A percentile compares a stretch with the other conserved stretches of the same genome.
phyloP scores from a whole-genome alignment of 2,329 filamentous ascomycete genomes.

The Gnomoniopsis sp. region DNA sequence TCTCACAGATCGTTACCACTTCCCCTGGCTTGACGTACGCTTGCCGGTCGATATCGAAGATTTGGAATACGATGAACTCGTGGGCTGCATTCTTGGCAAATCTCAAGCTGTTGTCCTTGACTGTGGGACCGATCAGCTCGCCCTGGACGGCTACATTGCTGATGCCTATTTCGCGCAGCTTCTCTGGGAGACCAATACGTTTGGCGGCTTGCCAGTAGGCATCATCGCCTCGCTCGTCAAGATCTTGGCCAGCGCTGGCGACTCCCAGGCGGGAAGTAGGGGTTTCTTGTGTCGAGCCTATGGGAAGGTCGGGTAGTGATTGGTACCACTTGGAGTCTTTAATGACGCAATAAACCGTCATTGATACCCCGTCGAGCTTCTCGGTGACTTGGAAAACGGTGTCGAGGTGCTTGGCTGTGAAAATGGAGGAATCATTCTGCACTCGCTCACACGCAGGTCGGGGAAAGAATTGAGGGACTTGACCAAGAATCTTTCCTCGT shows the following conservation, averaged over 20 bases:
- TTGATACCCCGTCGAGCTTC: slow-evolving; percentile 31
- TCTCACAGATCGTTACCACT: slow-evolving; percentile 13
- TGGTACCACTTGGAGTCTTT: slow-evolving; percentile 21
- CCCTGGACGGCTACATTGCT: slow-evolving; percentile 27
- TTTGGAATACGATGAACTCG: slow-evolving; percentile 25
- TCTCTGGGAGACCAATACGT: slow-evolving; percentile 21
- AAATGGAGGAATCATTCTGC: slow-evolving; percentile 24
- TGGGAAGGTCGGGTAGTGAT: slow-evolving; percentile 17
- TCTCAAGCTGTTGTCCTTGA: slow-evolving; percentile 26
- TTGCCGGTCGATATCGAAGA: slow-evolving; percentile 25
- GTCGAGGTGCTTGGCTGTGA: slow-evolving; percentile 13
- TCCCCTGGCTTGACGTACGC: slow-evolving; percentile 15
- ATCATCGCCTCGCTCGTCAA: slow-evolving; percentile 17
- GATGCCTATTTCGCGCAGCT: slow-evolving; percentile 18
- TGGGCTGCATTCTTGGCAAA: slow-evolving; percentile 22
- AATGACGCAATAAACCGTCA: slow-evolving; percentile 27
- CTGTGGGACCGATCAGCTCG: slow-evolving; percentile 26
- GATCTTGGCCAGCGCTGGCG: slow-evolving; percentile 19
- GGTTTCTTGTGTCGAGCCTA: not conserved
- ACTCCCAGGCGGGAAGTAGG: slow-evolving; percentile 22
- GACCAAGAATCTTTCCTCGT: slow-evolving; percentile 14
- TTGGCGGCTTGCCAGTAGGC: slow-evolving; percentile 25
- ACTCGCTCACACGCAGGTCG: slow-evolving; percentile 25
- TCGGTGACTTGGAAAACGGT: slow-evolving; percentile 28
- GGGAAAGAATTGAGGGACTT: slow-evolving; percentile 25